Conservation (phyloP, 805 yeast genomes). For the Metschnikowia bowlesiae region DNA sequence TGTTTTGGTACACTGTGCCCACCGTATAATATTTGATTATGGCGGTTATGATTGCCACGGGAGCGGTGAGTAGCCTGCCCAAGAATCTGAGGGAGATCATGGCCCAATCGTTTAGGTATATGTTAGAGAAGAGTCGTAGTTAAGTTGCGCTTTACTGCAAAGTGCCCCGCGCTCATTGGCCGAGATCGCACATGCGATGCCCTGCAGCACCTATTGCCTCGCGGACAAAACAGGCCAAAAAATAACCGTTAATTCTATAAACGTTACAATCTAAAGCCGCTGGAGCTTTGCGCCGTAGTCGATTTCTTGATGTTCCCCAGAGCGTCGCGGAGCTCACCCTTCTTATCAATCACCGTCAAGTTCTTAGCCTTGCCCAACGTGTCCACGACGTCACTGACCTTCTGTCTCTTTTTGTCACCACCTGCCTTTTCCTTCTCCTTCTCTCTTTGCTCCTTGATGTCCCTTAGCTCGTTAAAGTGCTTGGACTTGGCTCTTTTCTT, state of each 20-base stretch:
- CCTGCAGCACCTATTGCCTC: neutral
- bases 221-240: neutral
- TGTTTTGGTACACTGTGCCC: conserved; percentile 28
- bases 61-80: conserved; percentile 22
- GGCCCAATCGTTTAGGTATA: neutral
- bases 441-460: conserved; percentile 23
- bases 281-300: conserved; percentile 26
- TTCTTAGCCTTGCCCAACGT: conserved; percentile 70
- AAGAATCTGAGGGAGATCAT: conserved; percentile 21
- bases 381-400: conserved; percentile 60
- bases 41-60: conserved; percentile 19
- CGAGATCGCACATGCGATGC: neutral
- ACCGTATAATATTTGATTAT: conserved; percentile 26
- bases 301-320: conserved; percentile 60
- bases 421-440: conserved; percentile 17
- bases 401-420: conserved; percentile 44
- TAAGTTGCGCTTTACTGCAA: neutral
- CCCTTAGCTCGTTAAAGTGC: conserved; percentile 37
- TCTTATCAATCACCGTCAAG: conserved; percentile 70
- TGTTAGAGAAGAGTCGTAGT: neutral
- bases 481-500: conserved; percentile 76
- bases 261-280: conserved; percentile 20
- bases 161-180: neutral
- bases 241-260: neutral
- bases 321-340: conserved; percentile 71